A percentile compares a stretch with the other conserved stretches of the same genome.
These are phyloP conservation scores for Cystobasidium pallidum DNA, from an alignment of 1,284 basidiomycete species.

Conservation along the genomic window DNA sequence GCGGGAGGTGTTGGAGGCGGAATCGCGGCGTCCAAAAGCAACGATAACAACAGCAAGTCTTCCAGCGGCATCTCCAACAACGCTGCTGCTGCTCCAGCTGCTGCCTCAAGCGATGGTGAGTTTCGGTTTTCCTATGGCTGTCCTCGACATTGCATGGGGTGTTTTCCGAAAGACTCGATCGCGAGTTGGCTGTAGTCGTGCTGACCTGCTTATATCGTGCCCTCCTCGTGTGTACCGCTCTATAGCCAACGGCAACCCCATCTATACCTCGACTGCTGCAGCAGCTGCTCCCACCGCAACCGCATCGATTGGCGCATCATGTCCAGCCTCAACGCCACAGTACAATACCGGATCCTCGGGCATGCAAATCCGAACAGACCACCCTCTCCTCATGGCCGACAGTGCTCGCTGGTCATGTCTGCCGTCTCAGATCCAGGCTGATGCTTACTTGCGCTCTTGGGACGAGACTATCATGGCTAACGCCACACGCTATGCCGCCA, in stretches of 20 bases:
- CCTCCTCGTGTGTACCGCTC: neutral
- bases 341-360: slow-evolving; percentile 64
- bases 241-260: slow-evolving; percentile 51
- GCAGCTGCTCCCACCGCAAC: slow-evolving; percentile 72
- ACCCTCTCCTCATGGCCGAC: slow-evolving; percentile 92
- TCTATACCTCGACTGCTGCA: slow-evolving; percentile 65
- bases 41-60: slow-evolving; percentile 19
- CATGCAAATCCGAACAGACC: slow-evolving; percentile 70
- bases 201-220: neutral
- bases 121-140: slow-evolving; percentile 50
- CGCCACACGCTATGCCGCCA: slow-evolving; percentile 70
- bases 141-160: neutral
- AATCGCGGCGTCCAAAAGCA: slow-evolving; percentile 29
- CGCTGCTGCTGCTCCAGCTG: slow-evolving; percentile 25
- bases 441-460: slow-evolving; percentile 87
- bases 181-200: neutral
- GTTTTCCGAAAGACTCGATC: neutral
- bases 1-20: slow-evolving; percentile 43
- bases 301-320: slow-evolving; percentile 54
- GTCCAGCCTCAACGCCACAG: slow-evolving; percentile 33
- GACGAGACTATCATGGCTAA: slow-evolving; percentile 89
- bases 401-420: slow-evolving; percentile 88
- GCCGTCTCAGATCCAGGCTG: slow-evolving; percentile 71
- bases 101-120: slow-evolving; percentile 58
- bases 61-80: slow-evolving; percentile 7